These are phyloP conservation scores for Bimuria novae-zelandiae DNA, from an alignment of 2,329 filamentous ascomycete species.

Conservation along the genomic window DNA sequence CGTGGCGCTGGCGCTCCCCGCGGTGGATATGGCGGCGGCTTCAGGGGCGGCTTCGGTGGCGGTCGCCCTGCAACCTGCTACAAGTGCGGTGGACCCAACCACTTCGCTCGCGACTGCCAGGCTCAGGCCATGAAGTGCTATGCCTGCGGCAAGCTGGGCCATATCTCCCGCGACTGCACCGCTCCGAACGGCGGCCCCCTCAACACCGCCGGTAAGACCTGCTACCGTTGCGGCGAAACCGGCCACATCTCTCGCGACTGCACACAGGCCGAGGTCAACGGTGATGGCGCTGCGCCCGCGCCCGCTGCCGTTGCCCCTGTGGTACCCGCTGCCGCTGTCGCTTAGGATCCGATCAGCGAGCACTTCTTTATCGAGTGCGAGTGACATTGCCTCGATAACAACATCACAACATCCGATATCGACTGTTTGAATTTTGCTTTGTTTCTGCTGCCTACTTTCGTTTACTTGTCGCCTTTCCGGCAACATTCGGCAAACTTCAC, in stretches of 20 bases:
- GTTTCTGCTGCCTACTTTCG: conserved; percentile 33
- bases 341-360: conserved; percentile 23
- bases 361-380: conserved; percentile 12
- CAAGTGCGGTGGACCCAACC: conserved; percentile 84
- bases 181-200: conserved; percentile 94
- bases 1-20: conserved; percentile 69
- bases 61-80: conserved; percentile 70
- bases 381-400: conserved; percentile 23
- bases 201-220: conserved; percentile 96
- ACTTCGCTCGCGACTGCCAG: conserved; percentile 98
- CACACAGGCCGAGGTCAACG: conserved; percentile 70
- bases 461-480: conserved; percentile 32
- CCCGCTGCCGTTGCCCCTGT: conserved; percentile 42
- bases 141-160: conserved; percentile 85
- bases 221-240: conserved; percentile 95
- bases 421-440: conserved; percentile 18
- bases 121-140: conserved; percentile 99
- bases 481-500: conserved; percentile 42
- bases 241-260: conserved; percentile 97
- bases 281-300: conserved; percentile 40
- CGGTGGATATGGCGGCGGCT: conserved; percentile 68
- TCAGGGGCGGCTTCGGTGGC: conserved; percentile 75
- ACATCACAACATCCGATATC: conserved; percentile 9
- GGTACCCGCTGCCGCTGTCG: conserved; percentile 49
- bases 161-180: conserved; percentile 94